Conservation (phyloP, 306 rosid genomes). For the Lithocarpus polystachyus region DNA sequence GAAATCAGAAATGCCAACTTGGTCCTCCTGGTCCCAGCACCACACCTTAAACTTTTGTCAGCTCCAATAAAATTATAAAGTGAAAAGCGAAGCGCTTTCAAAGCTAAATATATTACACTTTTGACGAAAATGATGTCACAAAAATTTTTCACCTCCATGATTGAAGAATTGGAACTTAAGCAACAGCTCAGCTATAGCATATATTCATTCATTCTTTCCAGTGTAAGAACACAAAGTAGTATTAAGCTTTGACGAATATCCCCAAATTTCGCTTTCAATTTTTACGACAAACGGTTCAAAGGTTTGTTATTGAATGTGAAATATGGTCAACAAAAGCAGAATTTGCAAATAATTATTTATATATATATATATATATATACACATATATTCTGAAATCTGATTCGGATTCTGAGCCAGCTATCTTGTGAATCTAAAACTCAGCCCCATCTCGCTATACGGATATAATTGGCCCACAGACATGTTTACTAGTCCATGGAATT, state of each 20-base stretch:
- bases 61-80: slow-evolving; percentile 51
- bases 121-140: slow-evolving; percentile 36
- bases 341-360: too few relatives aligned
- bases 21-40: slow-evolving; percentile 40
- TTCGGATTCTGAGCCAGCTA: too few relatives aligned
- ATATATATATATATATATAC: too few relatives aligned
- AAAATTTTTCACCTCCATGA: slow-evolving; percentile 18
- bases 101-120: slow-evolving; percentile 34
- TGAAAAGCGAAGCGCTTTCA: slow-evolving; percentile 16
- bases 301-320: background rate
- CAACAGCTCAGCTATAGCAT: background rate
- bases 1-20: too few relatives aligned
- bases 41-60: slow-evolving; percentile 40
- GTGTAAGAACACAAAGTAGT: background rate
- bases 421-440: too few relatives aligned
- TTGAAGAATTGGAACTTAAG: background rate
- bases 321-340: background rate
- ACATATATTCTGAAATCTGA: too few relatives aligned
- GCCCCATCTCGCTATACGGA: slow-evolving; percentile 34
- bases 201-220: background rate
- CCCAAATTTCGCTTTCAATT: background rate
- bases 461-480: slow-evolving; percentile 27
- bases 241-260: slow-evolving; percentile 12
- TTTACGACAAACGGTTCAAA: too few relatives aligned
- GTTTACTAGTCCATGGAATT: slow-evolving; percentile 37